Base-by-base conservation (phyloP, 164 flowering plant species). In the Santalum album region DNA sequence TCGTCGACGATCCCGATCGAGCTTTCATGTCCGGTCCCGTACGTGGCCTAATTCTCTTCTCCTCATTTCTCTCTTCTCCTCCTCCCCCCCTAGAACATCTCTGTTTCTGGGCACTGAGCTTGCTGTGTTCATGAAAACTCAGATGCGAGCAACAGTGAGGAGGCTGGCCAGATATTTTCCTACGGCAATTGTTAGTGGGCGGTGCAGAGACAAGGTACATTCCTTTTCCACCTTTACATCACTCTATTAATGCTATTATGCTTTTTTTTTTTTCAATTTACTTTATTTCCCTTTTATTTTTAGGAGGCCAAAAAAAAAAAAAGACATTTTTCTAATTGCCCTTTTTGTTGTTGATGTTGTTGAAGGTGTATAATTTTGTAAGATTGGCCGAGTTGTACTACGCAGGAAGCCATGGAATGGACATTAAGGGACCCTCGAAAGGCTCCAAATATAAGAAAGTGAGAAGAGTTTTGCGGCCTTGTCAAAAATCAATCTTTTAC, bases 161-260 rank as follows among this genome's bases (percentile, higher is more conserved):
- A 69, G 65, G 46, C 66, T 78, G 0, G 96, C 92, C 0, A 71
- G 67, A 62, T 73, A 70, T 54, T 87, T 83, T 39, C 96, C 96
- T 0, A 87, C 96, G 25, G 90, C 96, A 0, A 87, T 87, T 18
- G 85, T 85, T 51, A 87, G 77, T 59, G 96, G 96, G 34, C 78
- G 96, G 49, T 81, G 90, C 72, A 71, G 81, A 59, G 85, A 76
- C 73, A 84, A 81, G 82, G 91, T 84, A 68, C 75, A 69, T 71
- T 75, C 48, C 14, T 25, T 2, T 27, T 22, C 23, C 12, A 25
- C 9, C 26, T 47, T 35, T 26, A 29, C 34, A 29, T 3, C 34
- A 29, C 34, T 5, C 12, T 17, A 47, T 22, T 46, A 12, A 4
- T 44, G 10, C 9, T 12, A 12, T 40, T 43, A 18, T 20, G 15